phyloP scores from a whole-genome alignment of 768 basidiomycete genomes.

The Gyrodon lividus region DNA sequence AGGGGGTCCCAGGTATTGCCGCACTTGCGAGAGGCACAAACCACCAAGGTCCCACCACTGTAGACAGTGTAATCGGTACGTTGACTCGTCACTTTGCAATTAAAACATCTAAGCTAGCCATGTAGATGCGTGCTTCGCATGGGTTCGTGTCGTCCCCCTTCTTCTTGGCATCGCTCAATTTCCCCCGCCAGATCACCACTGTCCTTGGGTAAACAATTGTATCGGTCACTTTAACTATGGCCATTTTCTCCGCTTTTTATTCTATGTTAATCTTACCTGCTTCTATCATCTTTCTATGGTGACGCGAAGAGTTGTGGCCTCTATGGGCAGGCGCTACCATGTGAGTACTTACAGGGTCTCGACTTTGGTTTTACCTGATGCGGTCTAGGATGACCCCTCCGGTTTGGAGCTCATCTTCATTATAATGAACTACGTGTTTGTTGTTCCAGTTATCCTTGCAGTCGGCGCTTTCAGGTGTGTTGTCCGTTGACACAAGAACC shows the following conservation, averaged over 20 bases:
- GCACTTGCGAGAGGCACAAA: conserved; percentile 82
- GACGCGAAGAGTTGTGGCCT: conserved; percentile 55
- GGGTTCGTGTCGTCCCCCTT: conserved; percentile 49
- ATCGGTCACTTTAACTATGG: conserved; percentile 92
- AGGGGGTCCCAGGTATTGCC: conserved; percentile 80
- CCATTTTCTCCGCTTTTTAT: conserved; percentile 86
- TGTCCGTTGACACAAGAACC: neutral
- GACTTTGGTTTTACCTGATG: conserved; percentile 1
- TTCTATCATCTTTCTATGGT: conserved; percentile 87
- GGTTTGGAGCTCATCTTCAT: conserved; percentile 74
- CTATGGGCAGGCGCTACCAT: conserved; percentile 47
- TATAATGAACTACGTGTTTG: conserved; percentile 84
- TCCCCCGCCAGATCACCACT: conserved; percentile 69
- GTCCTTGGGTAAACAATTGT: conserved; percentile 93
- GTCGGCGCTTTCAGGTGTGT: conserved; percentile 88
- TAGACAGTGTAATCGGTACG: conserved; percentile 77
- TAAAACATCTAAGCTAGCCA: conserved; percentile 1
- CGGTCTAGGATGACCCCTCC: conserved; percentile 62
- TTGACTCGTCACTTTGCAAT: conserved; percentile 7
- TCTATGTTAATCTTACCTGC: conserved; percentile 90
- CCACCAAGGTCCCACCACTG: conserved; percentile 94
- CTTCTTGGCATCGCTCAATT: conserved; percentile 6
- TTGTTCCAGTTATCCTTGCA: conserved; percentile 78
- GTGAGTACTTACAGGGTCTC: conserved; percentile 35
- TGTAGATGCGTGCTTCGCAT: conserved; percentile 82